These are phyloP conservation scores for Allium sativum DNA, from an alignment of 106 monocot species.

Conservation along the genomic window DNA sequence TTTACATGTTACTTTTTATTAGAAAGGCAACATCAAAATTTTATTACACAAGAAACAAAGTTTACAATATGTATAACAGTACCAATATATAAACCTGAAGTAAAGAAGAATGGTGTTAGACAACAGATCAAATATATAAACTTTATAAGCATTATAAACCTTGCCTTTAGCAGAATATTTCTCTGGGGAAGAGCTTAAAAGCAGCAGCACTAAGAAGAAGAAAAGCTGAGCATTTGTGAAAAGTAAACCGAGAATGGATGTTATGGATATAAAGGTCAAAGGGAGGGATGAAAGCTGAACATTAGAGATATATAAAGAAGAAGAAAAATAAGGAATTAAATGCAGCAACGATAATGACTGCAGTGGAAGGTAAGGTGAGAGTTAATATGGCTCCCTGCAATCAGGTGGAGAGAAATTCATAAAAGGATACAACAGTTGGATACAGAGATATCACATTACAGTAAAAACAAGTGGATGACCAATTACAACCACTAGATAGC, in stretches of 20 bases:
- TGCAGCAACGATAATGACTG: not conserved
- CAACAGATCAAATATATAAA: not conserved
- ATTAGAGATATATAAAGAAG: no score
- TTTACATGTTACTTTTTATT: no score
- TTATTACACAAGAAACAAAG: not conserved
- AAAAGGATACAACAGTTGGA: constrained; percentile 12
- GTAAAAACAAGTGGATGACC: not conserved
- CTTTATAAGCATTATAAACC: not conserved
- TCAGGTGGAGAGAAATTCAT: not conserved
- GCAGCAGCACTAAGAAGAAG: constrained; percentile 2
- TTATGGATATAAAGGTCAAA: not conserved
- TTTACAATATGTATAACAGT: not conserved
- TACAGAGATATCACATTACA: constrained; percentile 5
- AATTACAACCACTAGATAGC: no score
- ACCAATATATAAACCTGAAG: not conserved
- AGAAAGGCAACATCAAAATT: no score
- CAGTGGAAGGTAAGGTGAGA: constrained; percentile 2
- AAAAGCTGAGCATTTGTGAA: not conserved
- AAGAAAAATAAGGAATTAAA: not conserved
- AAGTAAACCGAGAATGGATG: constrained; percentile 1
- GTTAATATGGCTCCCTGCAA: not conserved
- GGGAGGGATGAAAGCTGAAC: no score
- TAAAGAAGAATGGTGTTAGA: not conserved
- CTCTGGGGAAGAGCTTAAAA: constrained; percentile 3
- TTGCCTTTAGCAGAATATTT: not conserved